Evolutionary conservation across 2,329 filamentous ascomycete genomes (phyloP).

Genomic region (Trichoderma oligosporum): DNA sequence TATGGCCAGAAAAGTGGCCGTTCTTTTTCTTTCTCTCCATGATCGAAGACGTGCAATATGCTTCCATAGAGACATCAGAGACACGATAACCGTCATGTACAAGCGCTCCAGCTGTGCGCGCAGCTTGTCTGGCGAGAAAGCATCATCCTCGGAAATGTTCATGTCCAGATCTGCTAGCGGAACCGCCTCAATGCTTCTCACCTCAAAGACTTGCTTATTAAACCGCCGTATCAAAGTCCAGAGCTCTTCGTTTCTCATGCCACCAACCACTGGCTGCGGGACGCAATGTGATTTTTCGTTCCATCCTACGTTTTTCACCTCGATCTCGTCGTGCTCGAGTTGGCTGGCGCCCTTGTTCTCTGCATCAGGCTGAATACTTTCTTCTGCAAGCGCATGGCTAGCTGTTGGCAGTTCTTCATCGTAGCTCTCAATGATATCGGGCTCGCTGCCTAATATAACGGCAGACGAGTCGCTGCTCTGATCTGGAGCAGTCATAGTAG

Average conservation of each 20-base stretch:
- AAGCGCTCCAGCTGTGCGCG: slow-evolving; percentile 72
- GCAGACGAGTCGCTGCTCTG: slow-evolving; percentile 19
- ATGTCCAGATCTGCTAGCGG: slow-evolving; percentile 68
- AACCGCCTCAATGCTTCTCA: slow-evolving; percentile 57
- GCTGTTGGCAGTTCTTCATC: slow-evolving; percentile 32
- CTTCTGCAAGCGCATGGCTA: slow-evolving; percentile 37
- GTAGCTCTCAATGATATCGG: slow-evolving; percentile 29
- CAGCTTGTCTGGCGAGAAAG: slow-evolving; percentile 81
- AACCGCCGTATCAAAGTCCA: slow-evolving; percentile 71
- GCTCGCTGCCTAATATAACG: slow-evolving; percentile 25
- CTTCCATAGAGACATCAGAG: slow-evolving; percentile 63
- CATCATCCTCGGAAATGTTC: slow-evolving; percentile 76
- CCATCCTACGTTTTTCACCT: slow-evolving; percentile 68
- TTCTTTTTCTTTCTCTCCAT: slow-evolving; percentile 71
- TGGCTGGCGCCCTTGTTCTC: slow-evolving; percentile 45
- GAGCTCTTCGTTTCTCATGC: slow-evolving; percentile 67
- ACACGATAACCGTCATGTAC: slow-evolving; percentile 74
- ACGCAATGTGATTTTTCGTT: slow-evolving; percentile 56
- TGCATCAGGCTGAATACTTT: slow-evolving; percentile 26
- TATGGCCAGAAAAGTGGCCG: slow-evolving; percentile 56
- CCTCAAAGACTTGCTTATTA: slow-evolving; percentile 65
- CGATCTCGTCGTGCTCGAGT: slow-evolving; percentile 45
- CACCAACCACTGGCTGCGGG: slow-evolving; percentile 59
- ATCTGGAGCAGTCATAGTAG: not conserved
- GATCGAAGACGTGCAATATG: slow-evolving; percentile 73